Evolutionary conservation across 306 rosid genomes (phyloP).

Genomic region (Arachis hypogaea): DNA sequence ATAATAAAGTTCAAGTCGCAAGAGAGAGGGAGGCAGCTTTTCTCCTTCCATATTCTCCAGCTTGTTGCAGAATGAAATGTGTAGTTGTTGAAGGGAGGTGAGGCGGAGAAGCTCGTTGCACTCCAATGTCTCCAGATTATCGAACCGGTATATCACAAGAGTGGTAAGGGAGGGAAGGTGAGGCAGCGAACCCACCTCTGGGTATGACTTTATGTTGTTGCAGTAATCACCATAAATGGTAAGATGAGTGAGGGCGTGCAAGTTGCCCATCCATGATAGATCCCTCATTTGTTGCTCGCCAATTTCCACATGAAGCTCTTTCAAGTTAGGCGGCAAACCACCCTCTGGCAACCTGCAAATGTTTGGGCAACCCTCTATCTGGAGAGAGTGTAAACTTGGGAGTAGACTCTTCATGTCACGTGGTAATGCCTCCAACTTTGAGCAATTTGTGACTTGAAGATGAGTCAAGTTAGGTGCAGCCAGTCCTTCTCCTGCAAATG

Average conservation of each 20-base stretch:
- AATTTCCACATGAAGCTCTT: rapidly evolving
- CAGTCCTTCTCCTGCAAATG: neutral
- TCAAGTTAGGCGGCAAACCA: neutral
- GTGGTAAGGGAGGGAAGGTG: neutral
- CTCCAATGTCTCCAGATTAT: neutral
- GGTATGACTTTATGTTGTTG: neutral
- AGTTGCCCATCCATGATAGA: neutral
- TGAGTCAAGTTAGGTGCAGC: neutral
- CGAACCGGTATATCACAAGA: neutral
- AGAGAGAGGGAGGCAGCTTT: too few species aligned
- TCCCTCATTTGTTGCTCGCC: neutral
- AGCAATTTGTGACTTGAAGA: neutral
- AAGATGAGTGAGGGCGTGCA: neutral
- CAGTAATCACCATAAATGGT: neutral
- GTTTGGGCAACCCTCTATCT: neutral
- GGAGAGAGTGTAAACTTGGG: neutral
- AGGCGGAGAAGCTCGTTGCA: too few species aligned
- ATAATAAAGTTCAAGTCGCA: rapidly evolving
- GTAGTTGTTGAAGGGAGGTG: too few species aligned
- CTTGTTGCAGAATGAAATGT: too few species aligned
- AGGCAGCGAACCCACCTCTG: neutral
- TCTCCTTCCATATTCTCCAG: too few species aligned
- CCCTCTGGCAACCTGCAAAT: neutral
- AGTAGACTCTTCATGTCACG: neutral
- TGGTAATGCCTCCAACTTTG: neutral